Evolutionary conservation across 352 stramenopile genomes (phyloP).

Genomic region (Phytophthora pinifolia): DNA sequence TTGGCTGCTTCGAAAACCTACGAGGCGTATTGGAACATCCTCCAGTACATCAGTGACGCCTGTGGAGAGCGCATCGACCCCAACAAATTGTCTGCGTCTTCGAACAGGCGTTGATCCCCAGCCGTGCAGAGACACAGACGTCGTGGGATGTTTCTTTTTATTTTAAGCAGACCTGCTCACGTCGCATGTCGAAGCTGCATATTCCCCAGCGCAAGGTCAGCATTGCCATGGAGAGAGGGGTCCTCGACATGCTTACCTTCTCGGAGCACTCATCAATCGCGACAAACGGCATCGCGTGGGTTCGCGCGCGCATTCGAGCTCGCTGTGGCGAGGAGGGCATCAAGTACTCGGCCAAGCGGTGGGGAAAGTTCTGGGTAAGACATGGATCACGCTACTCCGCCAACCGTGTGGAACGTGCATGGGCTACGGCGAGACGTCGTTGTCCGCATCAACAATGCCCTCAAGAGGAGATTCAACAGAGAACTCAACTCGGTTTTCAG

Average conservation of each 20-base stretch:
- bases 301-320: slow-evolving; percentile 3
- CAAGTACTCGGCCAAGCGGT: neutral
- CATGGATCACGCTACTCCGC: neutral
- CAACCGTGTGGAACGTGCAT: slow-evolving; percentile 8
- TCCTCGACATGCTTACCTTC: slow-evolving; percentile 2
- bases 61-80: slow-evolving; percentile 2
- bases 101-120: slow-evolving; percentile 6
- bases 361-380: slow-evolving; percentile 7
- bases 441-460: slow-evolving; percentile 4
- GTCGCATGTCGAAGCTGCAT: slow-evolving; percentile 10
- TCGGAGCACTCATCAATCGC: slow-evolving; percentile 1
- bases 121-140: neutral
- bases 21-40: slow-evolving; percentile 8
- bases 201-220: no score
- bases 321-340: slow-evolving; percentile 3
- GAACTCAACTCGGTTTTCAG: slow-evolving; percentile 6
- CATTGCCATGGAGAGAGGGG: slow-evolving; percentile 7
- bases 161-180: slow-evolving; percentile 9
- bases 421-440: neutral
- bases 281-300: neutral
- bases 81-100: slow-evolving; percentile 3
- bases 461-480: slow-evolving; percentile 7
- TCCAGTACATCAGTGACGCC: slow-evolving; percentile 4
- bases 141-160: slow-evolving; percentile 7
- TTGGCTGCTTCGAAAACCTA: slow-evolving; percentile 2